Evolutionary conservation across 176 grass and related monocot species (phyloP).

Genomic region (Triticum dicoccoides): DNA sequence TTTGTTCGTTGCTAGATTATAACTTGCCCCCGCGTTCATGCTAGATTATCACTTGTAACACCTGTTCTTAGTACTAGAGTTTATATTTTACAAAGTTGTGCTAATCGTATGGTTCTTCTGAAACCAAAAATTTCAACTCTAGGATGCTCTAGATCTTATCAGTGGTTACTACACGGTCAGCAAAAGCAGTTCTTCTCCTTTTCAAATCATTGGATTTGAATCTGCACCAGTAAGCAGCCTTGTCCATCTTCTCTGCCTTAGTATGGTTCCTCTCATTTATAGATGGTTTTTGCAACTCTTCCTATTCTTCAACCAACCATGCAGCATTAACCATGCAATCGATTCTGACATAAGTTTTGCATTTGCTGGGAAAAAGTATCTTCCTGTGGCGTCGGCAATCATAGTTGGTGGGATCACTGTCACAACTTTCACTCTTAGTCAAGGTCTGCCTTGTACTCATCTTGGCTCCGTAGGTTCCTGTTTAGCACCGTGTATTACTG

Average conservation of each 20-base stretch:
- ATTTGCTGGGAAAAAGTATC: slow-evolving; percentile 53
- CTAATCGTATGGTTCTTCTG: slow-evolving; percentile 16
- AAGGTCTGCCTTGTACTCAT: slow-evolving; percentile 52
- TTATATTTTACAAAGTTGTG: background rate
- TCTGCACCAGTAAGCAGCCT: slow-evolving; percentile 55
- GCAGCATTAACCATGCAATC: background rate
- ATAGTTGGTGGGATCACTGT: slow-evolving; percentile 86
- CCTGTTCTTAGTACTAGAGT: background rate
- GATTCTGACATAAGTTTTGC: background rate
- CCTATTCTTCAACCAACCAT: background rate
- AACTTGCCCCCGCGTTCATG: background rate
- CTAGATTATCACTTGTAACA: slow-evolving; percentile 15
- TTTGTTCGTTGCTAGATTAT: background rate
- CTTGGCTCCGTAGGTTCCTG: background rate
- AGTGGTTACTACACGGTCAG: slow-evolving; percentile 73
- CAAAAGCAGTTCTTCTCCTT: slow-evolving; percentile 58
- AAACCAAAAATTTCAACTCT: slow-evolving; percentile 35
- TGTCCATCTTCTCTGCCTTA: slow-evolving; percentile 11
- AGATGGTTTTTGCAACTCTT: background rate
- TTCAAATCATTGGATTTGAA: slow-evolving; percentile 73
- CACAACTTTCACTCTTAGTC: slow-evolving; percentile 80
- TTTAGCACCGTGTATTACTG: background rate
- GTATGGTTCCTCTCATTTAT: background rate
- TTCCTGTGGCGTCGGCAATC: slow-evolving; percentile 81
- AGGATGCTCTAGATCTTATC: slow-evolving; percentile 96